phyloP scores from a whole-genome alignment of 1,139 yeast species.

The Scheffersomyces illinoinensis region DNA sequence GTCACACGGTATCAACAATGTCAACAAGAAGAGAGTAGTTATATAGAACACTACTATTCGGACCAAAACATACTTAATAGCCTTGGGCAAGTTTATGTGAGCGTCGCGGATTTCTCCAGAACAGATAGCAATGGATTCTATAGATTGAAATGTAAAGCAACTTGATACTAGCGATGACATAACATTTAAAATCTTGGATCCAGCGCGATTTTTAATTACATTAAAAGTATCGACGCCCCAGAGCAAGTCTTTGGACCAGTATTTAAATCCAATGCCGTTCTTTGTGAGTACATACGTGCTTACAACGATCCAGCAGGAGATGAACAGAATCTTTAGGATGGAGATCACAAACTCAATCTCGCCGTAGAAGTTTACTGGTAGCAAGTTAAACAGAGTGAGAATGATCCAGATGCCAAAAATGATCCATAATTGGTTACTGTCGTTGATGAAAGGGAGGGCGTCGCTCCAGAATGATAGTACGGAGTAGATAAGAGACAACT shows the following conservation, averaged over 20 bases:
- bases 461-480: constrained; percentile 16
- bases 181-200: neutral
- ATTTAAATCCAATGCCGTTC: constrained; percentile 4
- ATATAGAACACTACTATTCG: constrained; percentile 19
- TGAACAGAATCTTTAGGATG: constrained; percentile 19
- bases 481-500: constrained; percentile 20
- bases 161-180: constrained; percentile 9
- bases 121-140: constrained; percentile 15
- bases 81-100: constrained; percentile 8
- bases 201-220: neutral
- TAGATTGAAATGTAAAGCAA: constrained; percentile 16
- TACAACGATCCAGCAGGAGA: constrained; percentile 17
- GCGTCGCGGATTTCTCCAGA: constrained; percentile 13
- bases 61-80: constrained; percentile 15
- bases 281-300: constrained; percentile 3
- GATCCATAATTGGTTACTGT: constrained; percentile 7
- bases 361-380: constrained; percentile 26
- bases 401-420: constrained; percentile 15
- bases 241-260: constrained; percentile 7
- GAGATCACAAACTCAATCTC: constrained; percentile 21
- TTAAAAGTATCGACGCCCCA: constrained; percentile 3
- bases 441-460: constrained; percentile 2
- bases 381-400: constrained; percentile 19
- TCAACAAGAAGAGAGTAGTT: constrained; percentile 14
- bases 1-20: constrained; percentile 17